A percentile compares a stretch with the other conserved stretches of the same genome.
phyloP scores from a whole-genome alignment of 2,329 filamentous ascomycete genomes.

The Cryphonectria nitschkei region DNA sequence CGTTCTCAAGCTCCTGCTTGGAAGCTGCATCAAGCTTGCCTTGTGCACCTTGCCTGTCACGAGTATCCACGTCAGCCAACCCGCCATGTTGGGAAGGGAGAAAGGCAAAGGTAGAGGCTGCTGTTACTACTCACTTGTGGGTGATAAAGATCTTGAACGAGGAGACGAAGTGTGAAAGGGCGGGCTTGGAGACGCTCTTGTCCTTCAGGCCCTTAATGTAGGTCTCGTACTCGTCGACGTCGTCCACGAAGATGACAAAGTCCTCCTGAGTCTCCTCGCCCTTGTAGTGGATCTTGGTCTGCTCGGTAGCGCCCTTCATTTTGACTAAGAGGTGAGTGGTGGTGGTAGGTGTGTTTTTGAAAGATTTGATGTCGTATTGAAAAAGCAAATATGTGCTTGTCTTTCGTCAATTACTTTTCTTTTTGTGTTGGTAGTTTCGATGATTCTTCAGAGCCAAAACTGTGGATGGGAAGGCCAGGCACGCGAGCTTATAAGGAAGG shows the following conservation, averaged over 20 bases:
- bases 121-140: constrained; percentile 72
- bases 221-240: constrained; percentile 60
- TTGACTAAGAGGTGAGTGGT: constrained; percentile 21
- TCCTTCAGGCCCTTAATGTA: constrained; percentile 85
- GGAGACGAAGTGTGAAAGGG: constrained; percentile 79
- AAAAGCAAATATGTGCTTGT: constrained; percentile 11
- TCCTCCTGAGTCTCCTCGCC: constrained; percentile 58
- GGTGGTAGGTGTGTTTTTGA: constrained; percentile 23
- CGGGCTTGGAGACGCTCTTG: constrained; percentile 64
- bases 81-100: neutral
- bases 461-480: neutral
- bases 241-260: constrained; percentile 64
- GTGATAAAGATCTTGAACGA: constrained; percentile 89
- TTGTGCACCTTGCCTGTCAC: constrained; percentile 77
- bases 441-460: neutral
- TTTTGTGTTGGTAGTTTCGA: constrained; percentile 4
- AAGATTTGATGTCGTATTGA: constrained; percentile 26
- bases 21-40: constrained; percentile 78
- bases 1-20: constrained; percentile 74
- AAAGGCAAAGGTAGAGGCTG: neutral
- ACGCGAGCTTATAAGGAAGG: constrained; percentile 23
- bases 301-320: constrained; percentile 61
- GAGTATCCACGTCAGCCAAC: constrained; percentile 13
- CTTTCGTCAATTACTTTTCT: constrained; percentile 19
- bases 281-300: constrained; percentile 86